Base-by-base conservation (phyloP, 352 stramenopile genomes). In the Thalassiosira livingstoniorum region DNA sequence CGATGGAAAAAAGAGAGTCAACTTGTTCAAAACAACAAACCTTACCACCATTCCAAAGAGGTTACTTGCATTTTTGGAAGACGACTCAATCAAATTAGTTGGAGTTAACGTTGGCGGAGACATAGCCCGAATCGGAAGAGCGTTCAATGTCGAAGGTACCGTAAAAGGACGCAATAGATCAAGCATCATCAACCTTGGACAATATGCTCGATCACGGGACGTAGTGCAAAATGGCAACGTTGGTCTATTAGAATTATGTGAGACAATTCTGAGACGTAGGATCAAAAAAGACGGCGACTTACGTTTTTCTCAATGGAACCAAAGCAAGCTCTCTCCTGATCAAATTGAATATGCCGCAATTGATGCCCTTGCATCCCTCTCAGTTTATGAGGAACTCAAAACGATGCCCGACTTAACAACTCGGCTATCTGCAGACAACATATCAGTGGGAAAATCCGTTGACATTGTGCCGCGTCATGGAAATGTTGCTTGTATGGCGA, bases 271-370 rank as follows among this genome's bases (percentile, higher is more conserved):
- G 51, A 51, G 55, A 29, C 4, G 63, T 18, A 63, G 32, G 32
- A 55, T 68, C n/a, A 37, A 68, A 15, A 68, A 68, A 47, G 15
- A 18, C 39, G 39, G 15, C 7, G 15, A 47, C 15, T 7, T 47
- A 18, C 39, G 7, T 47, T 18, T 15, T 15, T 47, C 15, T 18
- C 39, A 47, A 18, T 47, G 39, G 39, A 47, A 47, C 15, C 15
- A 15, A 18, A 43, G 27, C 34, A 21, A 83, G 2, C 64, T 89
- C 29, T 70, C 42, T n/a, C 21, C 68, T 10, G 34, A 79, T 0
- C 80, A 90, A 61, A 80, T 47, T n/a, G 51, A 78, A 54, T 87
- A 90, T 79, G 75, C 57, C 42, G 79, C 75, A 31, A 51, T 81
- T 23, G 84, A 90, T 78, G 80, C 62, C 4, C 60, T 75, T 31